These are phyloP conservation scores for Picea abies DNA, from an alignment of 83 land plant genomes.

Conservation along the genomic window DNA sequence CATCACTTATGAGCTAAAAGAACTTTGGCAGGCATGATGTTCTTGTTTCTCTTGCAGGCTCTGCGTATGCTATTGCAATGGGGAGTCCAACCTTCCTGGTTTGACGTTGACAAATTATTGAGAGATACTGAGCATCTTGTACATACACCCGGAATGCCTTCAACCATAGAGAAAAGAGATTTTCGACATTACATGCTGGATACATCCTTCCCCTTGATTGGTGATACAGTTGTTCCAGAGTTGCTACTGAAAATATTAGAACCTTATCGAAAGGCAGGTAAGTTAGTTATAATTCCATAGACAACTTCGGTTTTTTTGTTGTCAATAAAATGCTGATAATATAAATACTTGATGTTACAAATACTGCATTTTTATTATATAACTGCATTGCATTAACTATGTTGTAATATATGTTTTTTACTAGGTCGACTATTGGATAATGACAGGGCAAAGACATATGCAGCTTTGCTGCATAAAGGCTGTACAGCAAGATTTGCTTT, in stretches of 20 bases:
- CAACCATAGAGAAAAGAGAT: constrained; percentile 49
- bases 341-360: not conserved
- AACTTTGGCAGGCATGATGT: not conserved
- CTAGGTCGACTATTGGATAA: constrained; percentile 88
- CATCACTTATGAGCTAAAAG: not conserved
- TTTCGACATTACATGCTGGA: constrained; percentile 84
- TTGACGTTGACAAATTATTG: constrained; percentile 31
- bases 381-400: not conserved
- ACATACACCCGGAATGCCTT: constrained; percentile 23
- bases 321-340: not conserved
- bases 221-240: constrained; percentile 90
- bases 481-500: constrained; percentile 81
- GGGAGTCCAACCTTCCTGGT: constrained; percentile 95
- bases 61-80: constrained; percentile 88
- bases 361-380: not conserved
- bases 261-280: constrained; percentile 86
- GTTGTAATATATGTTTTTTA: constrained; percentile 1
- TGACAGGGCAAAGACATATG: constrained; percentile 61
- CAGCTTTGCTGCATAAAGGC: constrained; percentile 67
- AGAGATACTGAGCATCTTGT: constrained; percentile 20
- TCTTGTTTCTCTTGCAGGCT: constrained; percentile 53
- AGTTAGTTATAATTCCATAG: constrained; percentile 2
- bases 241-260: constrained; percentile 88
- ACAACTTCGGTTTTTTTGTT: not conserved
- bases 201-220: constrained; percentile 63